Evolutionary conservation across 768 basidiomycete genomes (phyloP).

Genomic region (Piloderma croceum): DNA sequence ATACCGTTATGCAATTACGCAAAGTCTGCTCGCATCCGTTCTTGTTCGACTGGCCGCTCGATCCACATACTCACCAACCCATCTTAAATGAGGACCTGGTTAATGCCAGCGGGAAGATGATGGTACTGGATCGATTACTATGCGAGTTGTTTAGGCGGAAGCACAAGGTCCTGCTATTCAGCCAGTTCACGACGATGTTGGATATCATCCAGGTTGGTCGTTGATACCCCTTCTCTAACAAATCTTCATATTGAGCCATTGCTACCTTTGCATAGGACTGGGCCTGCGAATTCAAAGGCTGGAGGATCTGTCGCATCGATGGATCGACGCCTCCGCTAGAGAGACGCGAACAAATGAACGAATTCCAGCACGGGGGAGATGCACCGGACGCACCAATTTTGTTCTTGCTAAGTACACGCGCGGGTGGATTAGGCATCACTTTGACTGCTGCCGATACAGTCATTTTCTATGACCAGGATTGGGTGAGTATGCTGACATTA

Average conservation of each 20-base stretch:
- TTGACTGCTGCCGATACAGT: conserved; percentile 83
- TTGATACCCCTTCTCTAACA: not conserved
- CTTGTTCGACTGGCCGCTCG: conserved; percentile 79
- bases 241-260: conserved; percentile 3
- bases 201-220: conserved; percentile 89
- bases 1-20: conserved; percentile 93
- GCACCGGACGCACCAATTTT: conserved; percentile 57
- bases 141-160: conserved; percentile 70
- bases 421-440: conserved; percentile 78
- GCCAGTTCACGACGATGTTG: conserved; percentile 95
- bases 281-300: conserved; percentile 79
- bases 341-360: conserved; percentile 78
- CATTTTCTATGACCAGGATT: conserved; percentile 90
- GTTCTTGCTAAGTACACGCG: conserved; percentile 76
- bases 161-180: conserved; percentile 85
- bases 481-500: conserved; percentile 57
- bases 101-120: conserved; percentile 93
- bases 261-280: conserved; percentile 58
- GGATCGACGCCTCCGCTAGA: conserved; percentile 77
- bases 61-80: conserved; percentile 53
- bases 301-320: conserved; percentile 88
- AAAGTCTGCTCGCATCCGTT: conserved; percentile 95
- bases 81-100: conserved; percentile 76
- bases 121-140: conserved; percentile 85
- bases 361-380: conserved; percentile 73